phyloP scores from a whole-genome alignment of 148 eudicot genomes.

The Rhododendron williamsianum region DNA sequence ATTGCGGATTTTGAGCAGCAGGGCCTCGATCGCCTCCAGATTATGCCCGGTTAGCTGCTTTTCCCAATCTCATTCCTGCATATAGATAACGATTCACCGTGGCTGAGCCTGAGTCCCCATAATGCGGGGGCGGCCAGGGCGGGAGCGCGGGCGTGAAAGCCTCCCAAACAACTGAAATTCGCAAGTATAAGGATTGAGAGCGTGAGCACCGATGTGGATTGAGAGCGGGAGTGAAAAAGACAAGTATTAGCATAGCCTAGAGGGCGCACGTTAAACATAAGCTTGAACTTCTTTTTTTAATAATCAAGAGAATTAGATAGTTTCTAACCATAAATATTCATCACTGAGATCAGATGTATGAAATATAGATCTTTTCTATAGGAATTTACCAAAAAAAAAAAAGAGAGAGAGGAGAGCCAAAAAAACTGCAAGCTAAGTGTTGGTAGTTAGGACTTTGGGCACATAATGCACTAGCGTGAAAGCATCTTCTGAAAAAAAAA shows the following conservation, averaged over 20 bases:
- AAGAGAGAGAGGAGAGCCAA: background rate
- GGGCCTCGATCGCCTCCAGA: slow-evolving; percentile 77
- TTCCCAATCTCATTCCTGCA: background rate
- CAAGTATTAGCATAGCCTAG: background rate
- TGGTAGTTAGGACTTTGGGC: background rate
- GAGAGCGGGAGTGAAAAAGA: too few species aligned
- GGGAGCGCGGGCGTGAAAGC: too few species aligned
- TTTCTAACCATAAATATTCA: too few species aligned
- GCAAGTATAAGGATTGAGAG: too few species aligned
- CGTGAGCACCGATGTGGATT: too few species aligned
- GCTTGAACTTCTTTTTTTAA: background rate
- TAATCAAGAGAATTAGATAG: background rate
- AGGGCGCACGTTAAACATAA: background rate
- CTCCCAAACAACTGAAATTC: too few species aligned
- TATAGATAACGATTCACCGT: background rate
- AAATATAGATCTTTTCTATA: background rate
- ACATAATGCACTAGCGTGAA: background rate
- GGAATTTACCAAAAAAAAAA: too few species aligned
- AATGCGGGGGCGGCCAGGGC: too few species aligned
- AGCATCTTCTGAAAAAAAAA: too few species aligned
- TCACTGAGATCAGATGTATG: background rate
- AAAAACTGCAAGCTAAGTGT: background rate
- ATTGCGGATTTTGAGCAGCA: slow-evolving; percentile 62
- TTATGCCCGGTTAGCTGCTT: slow-evolving; percentile 70
- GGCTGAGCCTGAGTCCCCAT: background rate